Evolutionary conservation across 2,329 filamentous ascomycete species (phyloP).

Genomic region (Plectosphaerella cucumerina): DNA sequence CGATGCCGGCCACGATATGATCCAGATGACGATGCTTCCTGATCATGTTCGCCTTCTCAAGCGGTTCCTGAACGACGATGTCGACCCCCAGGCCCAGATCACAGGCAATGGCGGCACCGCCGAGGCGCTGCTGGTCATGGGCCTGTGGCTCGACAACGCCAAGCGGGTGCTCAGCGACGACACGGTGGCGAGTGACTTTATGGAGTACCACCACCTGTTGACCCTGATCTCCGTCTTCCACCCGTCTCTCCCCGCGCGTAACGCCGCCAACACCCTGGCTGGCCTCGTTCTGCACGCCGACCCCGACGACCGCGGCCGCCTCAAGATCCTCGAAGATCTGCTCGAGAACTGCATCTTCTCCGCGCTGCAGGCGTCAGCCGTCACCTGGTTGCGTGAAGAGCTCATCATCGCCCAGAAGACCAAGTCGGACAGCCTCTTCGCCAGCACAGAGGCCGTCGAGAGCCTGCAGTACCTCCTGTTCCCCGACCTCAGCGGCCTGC

Average conservation of each 20-base stretch:
- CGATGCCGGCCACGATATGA: conserved; percentile 47
- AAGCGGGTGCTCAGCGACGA: conserved; percentile 34
- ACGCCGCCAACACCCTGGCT: conserved; percentile 49
- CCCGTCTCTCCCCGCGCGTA: conserved; percentile 47
- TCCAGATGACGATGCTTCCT: conserved; percentile 55
- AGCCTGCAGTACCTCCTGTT: conserved; percentile 59
- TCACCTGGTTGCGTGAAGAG: conserved; percentile 62
- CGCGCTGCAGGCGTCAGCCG: conserved; percentile 57
- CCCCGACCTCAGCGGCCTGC: conserved; percentile 47
- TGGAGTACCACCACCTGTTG: conserved; percentile 57
- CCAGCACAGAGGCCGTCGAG: conserved; percentile 51
- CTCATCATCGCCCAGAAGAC: conserved; percentile 41
- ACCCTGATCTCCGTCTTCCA: conserved; percentile 57
- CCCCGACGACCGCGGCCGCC: conserved; percentile 52
- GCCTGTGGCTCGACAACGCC: conserved; percentile 53
- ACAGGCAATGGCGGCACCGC: conserved; percentile 47
- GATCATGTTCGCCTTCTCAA: conserved; percentile 52
- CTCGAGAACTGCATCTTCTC: conserved; percentile 63
- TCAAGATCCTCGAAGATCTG: conserved; percentile 60
- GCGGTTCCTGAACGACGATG: conserved; percentile 45
- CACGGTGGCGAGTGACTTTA: conserved; percentile 36
- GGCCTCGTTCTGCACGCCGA: conserved; percentile 53
- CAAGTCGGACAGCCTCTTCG: conserved; percentile 34
- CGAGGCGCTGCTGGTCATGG: conserved; percentile 56
- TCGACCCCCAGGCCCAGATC: conserved; percentile 45